A percentile compares a stretch with the other conserved stretches of the same genome.
Evolutionary conservation across 78 protist genomes (phyloP).

Genomic region (Ministeria vibrans): DNA sequence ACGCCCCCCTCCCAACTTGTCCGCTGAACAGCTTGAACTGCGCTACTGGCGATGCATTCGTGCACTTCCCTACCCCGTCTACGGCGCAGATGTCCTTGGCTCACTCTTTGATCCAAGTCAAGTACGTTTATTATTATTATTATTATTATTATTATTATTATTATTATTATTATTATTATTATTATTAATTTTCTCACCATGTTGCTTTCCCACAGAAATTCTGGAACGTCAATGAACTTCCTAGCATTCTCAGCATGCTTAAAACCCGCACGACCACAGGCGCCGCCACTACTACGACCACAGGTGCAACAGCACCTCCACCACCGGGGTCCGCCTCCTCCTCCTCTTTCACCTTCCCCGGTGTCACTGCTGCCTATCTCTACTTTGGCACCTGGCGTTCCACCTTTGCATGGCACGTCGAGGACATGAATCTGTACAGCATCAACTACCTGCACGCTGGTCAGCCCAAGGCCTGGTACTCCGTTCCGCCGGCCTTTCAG

Average conservation of each 20-base stretch:
- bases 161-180: background rate
- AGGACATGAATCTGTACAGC: conserved; percentile 43
- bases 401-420: conserved; percentile 48
- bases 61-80: conserved; percentile 1
- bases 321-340: too few species aligned
- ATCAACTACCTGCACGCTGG: conserved; percentile 52
- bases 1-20: background rate
- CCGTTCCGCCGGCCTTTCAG: conserved; percentile 10
- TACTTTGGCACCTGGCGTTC: conserved; percentile 61
- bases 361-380: conserved; percentile 49
- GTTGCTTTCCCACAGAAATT: background rate
- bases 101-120: conserved; percentile 15
- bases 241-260: conserved; percentile 8
- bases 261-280: background rate
- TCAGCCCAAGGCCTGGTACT: conserved; percentile 45
- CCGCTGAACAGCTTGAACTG: background rate
- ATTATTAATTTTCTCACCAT: background rate
- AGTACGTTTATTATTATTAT: background rate
- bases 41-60: background rate
- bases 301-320: too few species aligned
- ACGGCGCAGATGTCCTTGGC: conserved; percentile 42
- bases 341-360: background rate
- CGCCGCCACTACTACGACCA: too few species aligned
- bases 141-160: background rate
- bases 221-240: conserved; percentile 30